Base-by-base conservation (phyloP, 2,329 filamentous ascomycete species). In the Ceratocystis variospora region DNA sequence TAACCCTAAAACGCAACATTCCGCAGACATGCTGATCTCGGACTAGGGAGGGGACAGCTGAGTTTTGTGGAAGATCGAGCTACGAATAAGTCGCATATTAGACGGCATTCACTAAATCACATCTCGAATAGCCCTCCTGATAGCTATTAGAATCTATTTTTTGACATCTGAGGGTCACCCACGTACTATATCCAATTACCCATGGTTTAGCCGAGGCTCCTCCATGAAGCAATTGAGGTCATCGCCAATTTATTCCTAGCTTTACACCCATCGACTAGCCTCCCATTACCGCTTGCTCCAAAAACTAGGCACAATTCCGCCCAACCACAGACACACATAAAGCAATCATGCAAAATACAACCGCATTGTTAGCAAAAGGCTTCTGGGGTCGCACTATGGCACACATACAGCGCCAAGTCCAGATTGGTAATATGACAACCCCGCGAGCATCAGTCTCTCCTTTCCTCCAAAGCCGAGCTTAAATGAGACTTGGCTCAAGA, bases 321-420 rank as follows among this genome's bases (percentile, higher is more conserved):
- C 10, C 10, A 41, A 41, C 10, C 37, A 77, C 75, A 1, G 77
- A 76, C 2, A 76, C 73, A 22, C 46, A 48, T n/a, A 48, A 2
- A 50, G 19, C 19, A 5, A 19, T 2, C 48, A 50, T 70, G 28
- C 71, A 67, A 61, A 4, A 72, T 75, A 3, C 74, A 70, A 19
- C 79, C 62, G 0, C 69, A 64, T 3, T 73, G 59, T 74, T 82
- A 41, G 73, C 75, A 68, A 83, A 79, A 73, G 79, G 82, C 75
- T 83, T 87, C 72, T 76, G 80, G 70, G 77, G 77, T 67, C 79
- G 84, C 53, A 87, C 83, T 71, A 61, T 84, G 46, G 82, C 86
- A 62, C 83, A 86, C 72, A 78, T 87, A 68, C 81, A 79, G 71
- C 78, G 84, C 55, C 76, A 82, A 53, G 79, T 82, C 1, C 76